Conservation (phyloP, 192 early-diverging fungal species). For the Funneliformis geosporum region DNA sequence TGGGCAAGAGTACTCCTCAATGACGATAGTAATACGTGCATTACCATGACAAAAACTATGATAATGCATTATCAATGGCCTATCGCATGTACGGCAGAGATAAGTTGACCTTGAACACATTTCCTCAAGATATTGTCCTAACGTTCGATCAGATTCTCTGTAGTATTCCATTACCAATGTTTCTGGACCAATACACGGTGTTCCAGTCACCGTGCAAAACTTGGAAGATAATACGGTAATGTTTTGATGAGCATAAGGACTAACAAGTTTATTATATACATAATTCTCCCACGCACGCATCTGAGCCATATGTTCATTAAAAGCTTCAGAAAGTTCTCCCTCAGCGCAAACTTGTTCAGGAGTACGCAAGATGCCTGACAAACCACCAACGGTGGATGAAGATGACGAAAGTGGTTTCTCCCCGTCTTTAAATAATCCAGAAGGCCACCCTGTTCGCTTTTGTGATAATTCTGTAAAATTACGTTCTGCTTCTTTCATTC, state of each 20-base stretch:
- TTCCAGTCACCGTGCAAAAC: slow-evolving; percentile 59
- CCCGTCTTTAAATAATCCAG: slow-evolving; percentile 9
- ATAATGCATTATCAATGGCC: slow-evolving; percentile 79
- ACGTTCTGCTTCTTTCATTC: slow-evolving; percentile 59
- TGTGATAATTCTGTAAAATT: neutral
- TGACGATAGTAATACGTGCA: slow-evolving; percentile 75
- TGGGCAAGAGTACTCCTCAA: slow-evolving; percentile 60
- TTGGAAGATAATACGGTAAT: slow-evolving; percentile 75
- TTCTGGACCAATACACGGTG: slow-evolving; percentile 71
- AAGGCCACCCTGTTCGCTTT: slow-evolving; percentile 5
- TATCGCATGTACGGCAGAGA: slow-evolving; percentile 74
- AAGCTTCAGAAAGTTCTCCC: slow-evolving; percentile 46
- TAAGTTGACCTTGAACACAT: slow-evolving; percentile 70
- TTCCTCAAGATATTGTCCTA: slow-evolving; percentile 87
- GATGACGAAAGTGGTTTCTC: slow-evolving; percentile 15
- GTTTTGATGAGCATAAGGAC: slow-evolving; percentile 74
- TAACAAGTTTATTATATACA: slow-evolving; percentile 58
- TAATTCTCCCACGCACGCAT: slow-evolving; percentile 55
- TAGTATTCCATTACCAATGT: slow-evolving; percentile 85
- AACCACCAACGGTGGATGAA: neutral
- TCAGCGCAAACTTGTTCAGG: slow-evolving; percentile 43
- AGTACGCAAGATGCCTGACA: slow-evolving; percentile 29
- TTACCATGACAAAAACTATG: slow-evolving; percentile 86
- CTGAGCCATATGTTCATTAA: slow-evolving; percentile 47
- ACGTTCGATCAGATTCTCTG: slow-evolving; percentile 76